phyloP scores from a whole-genome alignment of 345 rosid species.

The Acer yangbiense region DNA sequence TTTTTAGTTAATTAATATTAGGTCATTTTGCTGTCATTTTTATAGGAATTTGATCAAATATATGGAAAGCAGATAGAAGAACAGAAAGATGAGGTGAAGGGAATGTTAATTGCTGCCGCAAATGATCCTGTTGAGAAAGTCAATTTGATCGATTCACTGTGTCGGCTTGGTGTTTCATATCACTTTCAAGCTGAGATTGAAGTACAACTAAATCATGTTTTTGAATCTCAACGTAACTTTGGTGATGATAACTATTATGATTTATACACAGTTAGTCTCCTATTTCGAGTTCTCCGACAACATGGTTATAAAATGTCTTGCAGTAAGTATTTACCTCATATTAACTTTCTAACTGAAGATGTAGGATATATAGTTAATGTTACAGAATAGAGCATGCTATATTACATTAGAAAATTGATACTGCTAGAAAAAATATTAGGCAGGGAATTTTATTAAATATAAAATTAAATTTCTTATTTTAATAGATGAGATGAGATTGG shows the following conservation, averaged over 20 bases:
- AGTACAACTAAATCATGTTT: background rate
- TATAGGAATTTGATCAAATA: background rate
- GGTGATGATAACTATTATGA: background rate
- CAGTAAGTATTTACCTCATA: background rate
- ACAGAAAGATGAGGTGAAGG: slow-evolving; percentile 1
- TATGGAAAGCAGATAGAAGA: background rate
- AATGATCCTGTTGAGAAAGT: background rate
- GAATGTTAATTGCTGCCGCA: background rate
- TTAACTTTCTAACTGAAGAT: background rate
- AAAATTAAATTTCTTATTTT: no score
- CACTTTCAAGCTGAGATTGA: background rate
- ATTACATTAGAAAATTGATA: background rate
- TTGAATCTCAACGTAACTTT: background rate
- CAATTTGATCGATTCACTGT: background rate
- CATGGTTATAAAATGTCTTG: slow-evolving; percentile 6
- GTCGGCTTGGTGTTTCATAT: slow-evolving; percentile 16
- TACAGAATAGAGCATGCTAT: no score
- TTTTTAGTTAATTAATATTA: no score
- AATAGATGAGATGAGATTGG: background rate
- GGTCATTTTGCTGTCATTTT: background rate
- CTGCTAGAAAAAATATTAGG: background rate
- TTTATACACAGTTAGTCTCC: background rate
- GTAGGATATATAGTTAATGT: background rate
- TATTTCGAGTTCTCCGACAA: slow-evolving; percentile 3
- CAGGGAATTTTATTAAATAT: no score